Conservation (phyloP, 192 early-diverging fungal species). For the Paraglomus brasilianum region DNA sequence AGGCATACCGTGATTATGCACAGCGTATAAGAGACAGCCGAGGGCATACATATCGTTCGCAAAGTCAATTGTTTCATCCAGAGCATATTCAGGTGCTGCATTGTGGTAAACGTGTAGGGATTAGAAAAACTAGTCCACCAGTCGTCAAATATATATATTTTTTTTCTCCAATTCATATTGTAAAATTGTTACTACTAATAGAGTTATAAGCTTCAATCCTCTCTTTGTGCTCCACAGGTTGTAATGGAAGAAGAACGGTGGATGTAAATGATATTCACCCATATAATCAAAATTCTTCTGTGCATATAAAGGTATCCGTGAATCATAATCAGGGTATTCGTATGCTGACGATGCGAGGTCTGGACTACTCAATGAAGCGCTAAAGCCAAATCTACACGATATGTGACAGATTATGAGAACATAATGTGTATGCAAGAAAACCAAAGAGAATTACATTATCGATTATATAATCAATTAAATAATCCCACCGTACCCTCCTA, state of each 20-base stretch:
- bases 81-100: conserved; percentile 67
- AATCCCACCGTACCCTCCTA: conserved; percentile 55
- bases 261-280: conserved; percentile 29
- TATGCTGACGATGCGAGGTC: conserved; percentile 31
- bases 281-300: conserved; percentile 60
- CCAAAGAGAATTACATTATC: too few relatives aligned
- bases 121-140: too few relatives aligned
- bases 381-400: conserved; percentile 60
- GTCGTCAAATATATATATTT: too few relatives aligned
- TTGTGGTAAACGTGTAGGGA: not conserved
- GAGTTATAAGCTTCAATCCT: too few relatives aligned
- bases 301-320: conserved; percentile 55
- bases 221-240: too few relatives aligned
- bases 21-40: conserved; percentile 72
- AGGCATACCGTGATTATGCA: conserved; percentile 66
- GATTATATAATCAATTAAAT: not conserved
- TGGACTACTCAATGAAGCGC: conserved; percentile 50
- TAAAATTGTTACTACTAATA: too few relatives aligned
- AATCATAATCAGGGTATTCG: conserved; percentile 54
- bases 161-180: too few relatives aligned
- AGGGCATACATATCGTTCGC: conserved; percentile 78
- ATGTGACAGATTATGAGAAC: not conserved
- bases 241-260: not conserved
- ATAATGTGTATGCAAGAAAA: not conserved
- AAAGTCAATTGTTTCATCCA: conserved; percentile 52